These are phyloP conservation scores for Lyophyllum shimeji DNA, from an alignment of 768 basidiomycete species.

Conservation along the genomic window DNA sequence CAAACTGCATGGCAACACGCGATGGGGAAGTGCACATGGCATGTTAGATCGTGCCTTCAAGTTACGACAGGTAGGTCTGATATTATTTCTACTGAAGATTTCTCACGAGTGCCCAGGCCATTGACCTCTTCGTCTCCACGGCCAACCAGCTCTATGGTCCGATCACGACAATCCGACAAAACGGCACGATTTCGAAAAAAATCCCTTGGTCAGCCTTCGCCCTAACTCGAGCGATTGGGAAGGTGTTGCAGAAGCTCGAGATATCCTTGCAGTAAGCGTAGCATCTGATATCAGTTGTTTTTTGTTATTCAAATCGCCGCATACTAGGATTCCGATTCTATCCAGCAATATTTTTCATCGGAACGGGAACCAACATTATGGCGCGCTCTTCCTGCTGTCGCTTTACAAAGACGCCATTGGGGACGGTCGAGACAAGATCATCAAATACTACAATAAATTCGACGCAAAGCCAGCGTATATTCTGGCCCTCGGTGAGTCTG, in stretches of 20 bases:
- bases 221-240: background rate
- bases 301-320: background rate
- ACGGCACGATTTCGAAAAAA: background rate
- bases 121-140: background rate
- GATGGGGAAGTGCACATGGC: background rate
- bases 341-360: slow-evolving; percentile 23
- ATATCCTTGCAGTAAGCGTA: background rate
- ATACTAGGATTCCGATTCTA: slow-evolving; percentile 21
- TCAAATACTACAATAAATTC: background rate
- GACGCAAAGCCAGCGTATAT: background rate
- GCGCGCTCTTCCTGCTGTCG: slow-evolving; percentile 21
- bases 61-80: background rate
- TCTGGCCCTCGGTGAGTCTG: background rate
- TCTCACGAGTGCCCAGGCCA: background rate
- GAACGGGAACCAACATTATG: slow-evolving; percentile 21
- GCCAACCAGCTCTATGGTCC: background rate
- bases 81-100: background rate
- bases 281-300: background rate
- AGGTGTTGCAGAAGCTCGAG: background rate
- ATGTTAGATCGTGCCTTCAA: background rate
- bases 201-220: background rate
- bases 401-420: background rate
- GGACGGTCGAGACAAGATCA: background rate
- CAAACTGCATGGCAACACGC: background rate
- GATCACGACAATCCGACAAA: background rate